phyloP scores from a whole-genome alignment of 2,329 filamentous ascomycete genomes.

The Ophiostoma montium region DNA sequence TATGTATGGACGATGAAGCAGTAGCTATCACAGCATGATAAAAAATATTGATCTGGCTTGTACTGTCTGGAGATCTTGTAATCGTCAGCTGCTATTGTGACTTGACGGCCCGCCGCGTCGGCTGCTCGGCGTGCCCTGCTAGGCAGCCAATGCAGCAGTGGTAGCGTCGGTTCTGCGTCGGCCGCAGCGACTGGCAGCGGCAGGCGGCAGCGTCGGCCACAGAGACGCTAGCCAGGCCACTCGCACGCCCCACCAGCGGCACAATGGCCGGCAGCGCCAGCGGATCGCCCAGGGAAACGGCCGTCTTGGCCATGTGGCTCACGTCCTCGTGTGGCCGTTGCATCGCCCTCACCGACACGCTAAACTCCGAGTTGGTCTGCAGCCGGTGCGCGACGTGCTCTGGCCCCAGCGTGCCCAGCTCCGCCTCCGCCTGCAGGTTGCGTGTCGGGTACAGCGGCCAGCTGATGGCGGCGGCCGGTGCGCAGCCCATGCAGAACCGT shows the following conservation, averaged over 20 bases:
- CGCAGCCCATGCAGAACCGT: constrained; percentile 12
- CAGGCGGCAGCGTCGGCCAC: background rate
- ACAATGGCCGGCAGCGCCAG: background rate
- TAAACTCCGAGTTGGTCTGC: constrained; percentile 5
- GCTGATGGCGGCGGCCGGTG: constrained; percentile 7
- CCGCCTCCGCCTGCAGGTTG: constrained; percentile 15
- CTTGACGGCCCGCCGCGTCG: background rate
- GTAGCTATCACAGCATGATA: no score
- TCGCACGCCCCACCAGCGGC: background rate
- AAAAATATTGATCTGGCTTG: no score
- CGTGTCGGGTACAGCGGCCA: constrained; percentile 16
- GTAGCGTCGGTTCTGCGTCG: constrained; percentile 3
- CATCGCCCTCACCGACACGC: no score
- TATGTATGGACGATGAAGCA: no score
- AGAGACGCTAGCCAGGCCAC: no score
- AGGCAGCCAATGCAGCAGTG: constrained; percentile 2
- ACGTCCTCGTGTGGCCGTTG: background rate
- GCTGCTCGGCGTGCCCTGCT: background rate
- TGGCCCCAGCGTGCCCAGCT: constrained; percentile 7
- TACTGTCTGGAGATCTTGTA: background rate
- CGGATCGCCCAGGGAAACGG: background rate
- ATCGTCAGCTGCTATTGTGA: background rate
- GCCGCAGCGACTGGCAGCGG: constrained; percentile 1
- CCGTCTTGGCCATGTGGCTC: background rate
- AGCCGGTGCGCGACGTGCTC: constrained; percentile 1